phyloP scores from a whole-genome alignment of 2,329 filamentous ascomycete species.

The Penicillium polonicum region DNA sequence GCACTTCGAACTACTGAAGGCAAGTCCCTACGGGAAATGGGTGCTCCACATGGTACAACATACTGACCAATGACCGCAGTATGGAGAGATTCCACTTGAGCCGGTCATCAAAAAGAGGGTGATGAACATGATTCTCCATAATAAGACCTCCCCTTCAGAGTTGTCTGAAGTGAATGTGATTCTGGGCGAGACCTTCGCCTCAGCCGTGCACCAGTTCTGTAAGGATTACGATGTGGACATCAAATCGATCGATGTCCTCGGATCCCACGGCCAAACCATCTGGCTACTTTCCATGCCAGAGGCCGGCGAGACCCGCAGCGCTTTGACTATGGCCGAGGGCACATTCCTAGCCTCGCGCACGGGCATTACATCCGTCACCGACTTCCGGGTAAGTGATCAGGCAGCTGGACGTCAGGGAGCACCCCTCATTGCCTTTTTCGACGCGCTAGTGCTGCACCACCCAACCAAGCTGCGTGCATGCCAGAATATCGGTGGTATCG shows the following conservation, averaged over 20 bases:
- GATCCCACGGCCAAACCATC: slow-evolving; percentile 60
- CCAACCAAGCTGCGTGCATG: slow-evolving; percentile 58
- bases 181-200: slow-evolving; percentile 57
- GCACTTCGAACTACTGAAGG: slow-evolving; percentile 55
- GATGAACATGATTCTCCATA: slow-evolving; percentile 57
- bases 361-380: slow-evolving; percentile 59
- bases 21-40: slow-evolving; percentile 1
- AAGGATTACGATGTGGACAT: slow-evolving; percentile 45
- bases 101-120: slow-evolving; percentile 56
- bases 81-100: slow-evolving; percentile 57
- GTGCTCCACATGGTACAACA: background rate
- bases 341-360: slow-evolving; percentile 55
- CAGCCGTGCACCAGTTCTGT: slow-evolving; percentile 53
- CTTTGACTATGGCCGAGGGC: slow-evolving; percentile 59
- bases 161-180: slow-evolving; percentile 58
- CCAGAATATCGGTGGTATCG: slow-evolving; percentile 62
- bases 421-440: slow-evolving; percentile 58
- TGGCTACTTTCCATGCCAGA: slow-evolving; percentile 58
- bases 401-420: slow-evolving; percentile 57
- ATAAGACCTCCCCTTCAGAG: slow-evolving; percentile 54
- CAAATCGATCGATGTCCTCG: slow-evolving; percentile 53
- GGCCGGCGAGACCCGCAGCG: slow-evolving; percentile 46
- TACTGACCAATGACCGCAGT: slow-evolving; percentile 34
- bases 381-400: slow-evolving; percentile 59
- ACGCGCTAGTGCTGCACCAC: slow-evolving; percentile 57